These are phyloP conservation scores for Wilcoxina mikolae DNA, from an alignment of 495 filamentous ascomycete species.

Conservation along the genomic window DNA sequence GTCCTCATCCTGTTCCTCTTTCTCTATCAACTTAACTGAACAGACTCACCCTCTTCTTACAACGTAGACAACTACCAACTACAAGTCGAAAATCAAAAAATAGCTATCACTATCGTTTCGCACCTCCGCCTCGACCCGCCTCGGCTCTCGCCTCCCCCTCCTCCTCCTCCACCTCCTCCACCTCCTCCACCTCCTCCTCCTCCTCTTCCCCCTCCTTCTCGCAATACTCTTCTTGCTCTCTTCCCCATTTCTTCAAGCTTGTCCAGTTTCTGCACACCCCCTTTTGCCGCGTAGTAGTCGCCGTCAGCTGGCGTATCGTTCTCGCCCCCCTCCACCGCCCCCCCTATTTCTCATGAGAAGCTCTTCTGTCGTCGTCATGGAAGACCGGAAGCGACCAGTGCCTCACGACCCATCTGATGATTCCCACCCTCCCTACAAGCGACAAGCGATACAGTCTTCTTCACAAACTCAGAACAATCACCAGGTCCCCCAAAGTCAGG, in stretches of 20 bases:
- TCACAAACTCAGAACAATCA: slow-evolving; percentile 22
- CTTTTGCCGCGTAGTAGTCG: neutral
- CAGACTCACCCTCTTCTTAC: too few species aligned
- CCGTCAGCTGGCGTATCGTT: neutral
- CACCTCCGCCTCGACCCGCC: neutral
- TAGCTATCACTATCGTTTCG: neutral
- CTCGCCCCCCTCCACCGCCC: neutral
- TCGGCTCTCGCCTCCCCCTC: neutral
- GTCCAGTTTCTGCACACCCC: too few species aligned
- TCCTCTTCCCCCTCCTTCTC: neutral
- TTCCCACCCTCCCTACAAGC: slow-evolving; percentile 26
- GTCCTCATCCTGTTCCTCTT: too few species aligned
- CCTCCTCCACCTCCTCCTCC: neutral
- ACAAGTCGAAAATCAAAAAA: too few species aligned
- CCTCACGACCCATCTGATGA: slow-evolving; percentile 29
- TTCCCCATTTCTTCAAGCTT: neutral
- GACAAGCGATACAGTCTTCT: slow-evolving; percentile 27
- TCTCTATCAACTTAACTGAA: too few species aligned
- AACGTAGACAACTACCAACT: too few species aligned
- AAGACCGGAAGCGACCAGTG: slow-evolving; percentile 30
- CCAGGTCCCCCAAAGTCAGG: slow-evolving; percentile 29
- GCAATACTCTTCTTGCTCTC: neutral
- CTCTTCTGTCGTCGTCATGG: slow-evolving; percentile 27
- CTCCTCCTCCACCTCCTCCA: neutral
- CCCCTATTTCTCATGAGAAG: slow-evolving; percentile 16